phyloP scores from a whole-genome alignment of 169 alveolate species.

The Cryptosporidium baileyi region DNA sequence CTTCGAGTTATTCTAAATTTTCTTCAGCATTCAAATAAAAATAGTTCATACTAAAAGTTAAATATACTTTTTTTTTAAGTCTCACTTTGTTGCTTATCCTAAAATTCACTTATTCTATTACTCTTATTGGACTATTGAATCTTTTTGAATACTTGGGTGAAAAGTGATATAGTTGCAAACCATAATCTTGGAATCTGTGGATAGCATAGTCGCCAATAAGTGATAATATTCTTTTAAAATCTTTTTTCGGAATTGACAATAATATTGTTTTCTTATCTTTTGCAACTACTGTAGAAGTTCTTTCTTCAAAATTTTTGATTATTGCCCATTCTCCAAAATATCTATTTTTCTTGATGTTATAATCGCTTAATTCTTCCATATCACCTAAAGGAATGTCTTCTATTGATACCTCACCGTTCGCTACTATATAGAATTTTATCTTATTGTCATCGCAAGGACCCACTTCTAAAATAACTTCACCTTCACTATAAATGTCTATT shows the following conservation, averaged over 20 bases:
- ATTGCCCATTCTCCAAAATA: slow-evolving; percentile 64
- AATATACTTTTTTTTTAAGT: neutral
- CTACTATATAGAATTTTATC: slow-evolving; percentile 22
- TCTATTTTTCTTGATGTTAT: slow-evolving; percentile 22
- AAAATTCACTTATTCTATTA: neutral
- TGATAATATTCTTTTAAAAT: slow-evolving; percentile 15
- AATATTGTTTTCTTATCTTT: neutral
- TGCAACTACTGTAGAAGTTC: slow-evolving; percentile 20
- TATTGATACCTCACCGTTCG: slow-evolving; percentile 21
- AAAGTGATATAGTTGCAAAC: slow-evolving; percentile 44
- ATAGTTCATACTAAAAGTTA: neutral
- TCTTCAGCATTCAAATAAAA: neutral
- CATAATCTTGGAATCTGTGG: slow-evolving; percentile 59
- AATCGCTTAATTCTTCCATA: slow-evolving; percentile 20
- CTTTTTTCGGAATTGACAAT: slow-evolving; percentile 37
- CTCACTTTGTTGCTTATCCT: neutral
- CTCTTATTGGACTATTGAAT: slow-evolving; percentile 36
- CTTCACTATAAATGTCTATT: slow-evolving; percentile 5
- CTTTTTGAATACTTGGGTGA: slow-evolving; percentile 43
- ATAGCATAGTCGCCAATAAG: slow-evolving; percentile 44
- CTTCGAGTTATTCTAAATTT: slow-evolving; percentile 30
- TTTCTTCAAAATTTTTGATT: slow-evolving; percentile 33
- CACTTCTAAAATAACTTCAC: slow-evolving; percentile 32
- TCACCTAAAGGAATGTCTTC: slow-evolving; percentile 54
- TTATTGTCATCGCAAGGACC: slow-evolving; percentile 41